Evolutionary conservation across 2,329 filamentous ascomycete species (phyloP).

Genomic region (Mycosphaerella sp.): DNA sequence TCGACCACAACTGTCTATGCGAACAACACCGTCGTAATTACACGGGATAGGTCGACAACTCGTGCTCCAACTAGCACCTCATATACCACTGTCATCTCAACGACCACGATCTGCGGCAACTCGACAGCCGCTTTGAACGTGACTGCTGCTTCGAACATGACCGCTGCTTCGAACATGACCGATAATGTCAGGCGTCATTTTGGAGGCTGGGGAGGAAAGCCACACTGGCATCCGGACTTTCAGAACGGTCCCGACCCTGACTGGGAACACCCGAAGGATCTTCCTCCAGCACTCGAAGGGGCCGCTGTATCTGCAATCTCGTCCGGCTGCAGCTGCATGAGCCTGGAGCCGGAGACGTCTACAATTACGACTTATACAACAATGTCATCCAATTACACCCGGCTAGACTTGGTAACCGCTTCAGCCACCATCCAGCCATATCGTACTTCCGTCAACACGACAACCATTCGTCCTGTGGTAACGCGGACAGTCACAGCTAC

Average conservation of each 20-base stretch:
- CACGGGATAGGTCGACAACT: not conserved
- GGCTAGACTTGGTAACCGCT: not conserved
- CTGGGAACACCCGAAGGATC: conserved; percentile 1
- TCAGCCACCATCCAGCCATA: not conserved
- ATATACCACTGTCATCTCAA: conserved; percentile 5
- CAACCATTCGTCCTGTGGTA: conserved; percentile 2
- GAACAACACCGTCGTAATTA: conserved; percentile 1
- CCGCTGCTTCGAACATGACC: not conserved
- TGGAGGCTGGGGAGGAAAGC: conserved; percentile 1
- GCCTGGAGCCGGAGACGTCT: not conserved
- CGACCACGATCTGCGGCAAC: conserved; percentile 4
- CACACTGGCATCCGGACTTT: not conserved
- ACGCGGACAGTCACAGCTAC: conserved; percentile 2
- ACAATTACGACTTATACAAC: not conserved
- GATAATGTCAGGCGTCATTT: not conserved
- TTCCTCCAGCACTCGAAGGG: conserved; percentile 1
- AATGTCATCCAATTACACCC: not conserved
- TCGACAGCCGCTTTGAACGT: not conserved
- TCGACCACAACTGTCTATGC: conserved; percentile 3
- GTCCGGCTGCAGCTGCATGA: conserved; percentile 7
- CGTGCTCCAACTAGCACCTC: conserved; percentile 1
- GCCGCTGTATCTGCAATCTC: not conserved
- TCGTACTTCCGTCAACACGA: not conserved
- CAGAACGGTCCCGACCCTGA: not conserved
- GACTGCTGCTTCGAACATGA: not conserved